Percentiles rank a stretch among this genome's conserved stretches.
Conservation (phyloP, 257 asterid genomes). For the Plantago major region DNA sequence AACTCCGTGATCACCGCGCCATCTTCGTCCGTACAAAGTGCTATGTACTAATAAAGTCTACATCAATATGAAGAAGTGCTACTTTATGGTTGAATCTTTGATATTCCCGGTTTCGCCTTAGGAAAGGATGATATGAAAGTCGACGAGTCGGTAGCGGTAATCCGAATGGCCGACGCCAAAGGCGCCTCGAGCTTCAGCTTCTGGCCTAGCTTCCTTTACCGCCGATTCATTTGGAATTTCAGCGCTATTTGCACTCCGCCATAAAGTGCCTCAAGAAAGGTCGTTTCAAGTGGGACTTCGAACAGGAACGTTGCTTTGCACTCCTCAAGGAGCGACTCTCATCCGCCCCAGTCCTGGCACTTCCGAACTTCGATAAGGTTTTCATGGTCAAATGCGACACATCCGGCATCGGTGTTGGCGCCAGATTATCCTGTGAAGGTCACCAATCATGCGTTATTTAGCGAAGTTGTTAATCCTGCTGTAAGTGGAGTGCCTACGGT, state of each 20-base stretch:
- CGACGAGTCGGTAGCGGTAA: neutral
- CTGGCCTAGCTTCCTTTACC: constrained; percentile 11
- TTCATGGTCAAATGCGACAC: constrained; percentile 11
- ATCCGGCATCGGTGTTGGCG: constrained; percentile 1
- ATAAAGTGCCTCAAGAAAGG: neutral
- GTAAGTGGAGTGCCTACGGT: neutral
- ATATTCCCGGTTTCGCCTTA: neutral
- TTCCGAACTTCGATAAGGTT: neutral
- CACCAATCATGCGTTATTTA: constrained; percentile 2
- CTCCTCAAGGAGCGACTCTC: neutral
- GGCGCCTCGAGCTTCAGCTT: constrained; percentile 2
- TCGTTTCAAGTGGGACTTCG: neutral
- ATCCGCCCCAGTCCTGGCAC: neutral
- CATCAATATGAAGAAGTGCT: neutral
- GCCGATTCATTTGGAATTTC: constrained; percentile 8
- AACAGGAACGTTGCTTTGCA: neutral
- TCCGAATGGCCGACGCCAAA: neutral
- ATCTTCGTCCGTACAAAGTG: neutral
- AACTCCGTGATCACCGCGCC: neutral
- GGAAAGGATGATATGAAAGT: neutral
- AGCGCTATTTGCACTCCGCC: constrained; percentile 9
- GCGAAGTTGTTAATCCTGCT: neutral
- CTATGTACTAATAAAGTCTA: neutral
- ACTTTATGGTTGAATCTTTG: neutral
- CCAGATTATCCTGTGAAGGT: neutral